Base-by-base conservation (phyloP, 495 filamentous ascomycete species). In the Hyaloscypha variabilis region DNA sequence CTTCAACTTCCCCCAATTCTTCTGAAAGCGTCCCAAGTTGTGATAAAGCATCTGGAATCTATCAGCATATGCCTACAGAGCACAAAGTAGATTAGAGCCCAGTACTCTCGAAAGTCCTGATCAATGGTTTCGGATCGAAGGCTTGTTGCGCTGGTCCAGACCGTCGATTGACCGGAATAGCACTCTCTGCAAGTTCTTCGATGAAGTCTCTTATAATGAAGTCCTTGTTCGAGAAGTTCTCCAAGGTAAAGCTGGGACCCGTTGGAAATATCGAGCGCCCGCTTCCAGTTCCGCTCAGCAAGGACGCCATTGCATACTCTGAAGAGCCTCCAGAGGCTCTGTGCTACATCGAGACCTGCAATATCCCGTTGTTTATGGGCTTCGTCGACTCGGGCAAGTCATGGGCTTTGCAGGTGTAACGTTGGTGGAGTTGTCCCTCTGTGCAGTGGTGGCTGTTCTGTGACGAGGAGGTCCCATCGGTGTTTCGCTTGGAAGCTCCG, bases 121-220 rank as follows among this genome's bases (percentile, higher is more conserved):
- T 98, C 71, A 97, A 83, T 6, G 96, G 96, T 77, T 99, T 98
- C 1, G 96, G 96, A 73, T 99, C 96, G 73, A 99, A 99, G 55
- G 91, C 88, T 74, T 89, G 86, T 62, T 86, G 87, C 39, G 85
- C 69, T 14, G 81, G 81, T 62, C 80, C 86, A 21, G 93, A 96
- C 56, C 91, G 90, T 61, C 94, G 91, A 69, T 84, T 88, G 17
- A 78, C 73, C 34, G 93, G 88, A 36, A 91, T 82, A 34, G 93
- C 90, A 58, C 80, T 90, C 61, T 97, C 94, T 60, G 94, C 94
- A 65, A 99, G 90, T 11, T 88, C 81, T 73, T 99, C 96, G 66
- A 99, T 87, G 71, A 99, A 98, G 76, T 98, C 96, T 72, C 95
- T 92, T 65, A 97, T 96, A 67, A 98, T 97, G 77, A 97, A 99